These are phyloP conservation scores for Pontederia crassipes DNA, from an alignment of 176 grass and related monocot genomes.

Conservation along the genomic window DNA sequence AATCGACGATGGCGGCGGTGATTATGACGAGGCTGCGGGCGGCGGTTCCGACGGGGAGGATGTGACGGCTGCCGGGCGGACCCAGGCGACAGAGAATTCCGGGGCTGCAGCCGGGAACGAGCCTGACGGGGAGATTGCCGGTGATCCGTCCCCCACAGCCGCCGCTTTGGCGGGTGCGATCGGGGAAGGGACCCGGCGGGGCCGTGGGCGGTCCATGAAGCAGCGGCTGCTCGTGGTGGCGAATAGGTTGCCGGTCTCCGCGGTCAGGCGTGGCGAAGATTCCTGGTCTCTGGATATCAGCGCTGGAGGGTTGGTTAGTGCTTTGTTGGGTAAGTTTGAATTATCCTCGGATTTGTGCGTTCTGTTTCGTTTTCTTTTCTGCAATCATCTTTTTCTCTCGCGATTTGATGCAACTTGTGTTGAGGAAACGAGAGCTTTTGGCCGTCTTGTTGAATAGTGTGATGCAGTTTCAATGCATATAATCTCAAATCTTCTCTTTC, in stretches of 20 bases:
- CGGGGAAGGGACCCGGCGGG: constrained; percentile 15
- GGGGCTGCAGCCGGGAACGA: neutral
- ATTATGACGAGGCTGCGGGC: neutral
- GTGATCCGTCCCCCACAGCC: neutral
- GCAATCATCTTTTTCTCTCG: neutral
- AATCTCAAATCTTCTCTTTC: no score
- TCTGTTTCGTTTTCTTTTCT: constrained; percentile 9
- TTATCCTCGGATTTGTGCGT: neutral
- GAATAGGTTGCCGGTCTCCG: constrained; percentile 87
- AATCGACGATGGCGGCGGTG: no score
- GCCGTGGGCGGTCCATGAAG: constrained; percentile 52
- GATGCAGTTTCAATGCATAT: no score
- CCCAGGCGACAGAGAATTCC: neutral
- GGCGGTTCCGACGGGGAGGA: neutral
- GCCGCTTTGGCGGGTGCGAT: neutral
- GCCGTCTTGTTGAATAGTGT: no score
- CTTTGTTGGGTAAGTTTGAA: constrained; percentile 57
- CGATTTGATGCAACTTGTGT: neutral
- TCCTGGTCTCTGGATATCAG: constrained; percentile 94
- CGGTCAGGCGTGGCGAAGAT: constrained; percentile 77
- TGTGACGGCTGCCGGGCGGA: neutral
- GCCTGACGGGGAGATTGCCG: constrained; percentile 2
- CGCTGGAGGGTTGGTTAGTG: constrained; percentile 87
- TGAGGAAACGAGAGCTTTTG: no score
- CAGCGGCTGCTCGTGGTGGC: constrained; percentile 94